phyloP scores from a whole-genome alignment of 1,284 basidiomycete genomes.

The Kalmanozyma brasiliensis region DNA sequence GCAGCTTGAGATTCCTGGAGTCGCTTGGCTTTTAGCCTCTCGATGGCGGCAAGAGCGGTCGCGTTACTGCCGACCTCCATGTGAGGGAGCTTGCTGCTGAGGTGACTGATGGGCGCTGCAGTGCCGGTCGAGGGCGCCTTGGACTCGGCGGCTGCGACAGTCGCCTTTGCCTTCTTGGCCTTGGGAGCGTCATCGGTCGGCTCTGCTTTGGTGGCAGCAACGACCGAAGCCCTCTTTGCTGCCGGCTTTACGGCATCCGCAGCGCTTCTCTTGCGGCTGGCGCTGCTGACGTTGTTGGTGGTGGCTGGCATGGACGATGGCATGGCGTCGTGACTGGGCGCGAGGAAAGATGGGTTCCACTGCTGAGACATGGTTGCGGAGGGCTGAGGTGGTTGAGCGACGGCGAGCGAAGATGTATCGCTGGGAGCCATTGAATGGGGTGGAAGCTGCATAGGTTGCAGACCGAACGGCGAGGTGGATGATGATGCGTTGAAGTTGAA shows the following conservation, averaged over 20 bases:
- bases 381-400: conserved; percentile 3
- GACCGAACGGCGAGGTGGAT: conserved; percentile 28
- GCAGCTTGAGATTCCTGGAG: conserved; percentile 39
- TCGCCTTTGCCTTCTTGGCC: conserved; percentile 34
- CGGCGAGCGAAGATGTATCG: conserved; percentile 2
- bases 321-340: conserved; percentile 11
- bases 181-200: conserved; percentile 9
- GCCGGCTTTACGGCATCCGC: conserved; percentile 11
- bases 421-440: conserved; percentile 9
- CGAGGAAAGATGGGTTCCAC: conserved; percentile 38
- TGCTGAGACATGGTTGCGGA: conserved; percentile 9
- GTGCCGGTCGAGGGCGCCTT: conserved; percentile 6
- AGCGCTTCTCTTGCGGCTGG: conserved; percentile 16
- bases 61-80: conserved; percentile 60
- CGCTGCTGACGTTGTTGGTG: conserved; percentile 1
- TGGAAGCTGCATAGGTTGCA: conserved; percentile 26
- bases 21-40: conserved; percentile 51
- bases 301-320: conserved; percentile 8
- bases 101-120: conserved; percentile 15
- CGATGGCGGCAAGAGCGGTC: conserved; percentile 53
- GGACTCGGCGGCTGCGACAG: conserved; percentile 7
- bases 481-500: conserved; percentile 24
- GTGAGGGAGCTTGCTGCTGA: conserved; percentile 49
- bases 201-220: conserved; percentile 11
- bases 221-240: conserved; percentile 14